Conservation (phyloP, 2,329 filamentous ascomycete species). For the Phaeosphaeriaceae sp. region DNA sequence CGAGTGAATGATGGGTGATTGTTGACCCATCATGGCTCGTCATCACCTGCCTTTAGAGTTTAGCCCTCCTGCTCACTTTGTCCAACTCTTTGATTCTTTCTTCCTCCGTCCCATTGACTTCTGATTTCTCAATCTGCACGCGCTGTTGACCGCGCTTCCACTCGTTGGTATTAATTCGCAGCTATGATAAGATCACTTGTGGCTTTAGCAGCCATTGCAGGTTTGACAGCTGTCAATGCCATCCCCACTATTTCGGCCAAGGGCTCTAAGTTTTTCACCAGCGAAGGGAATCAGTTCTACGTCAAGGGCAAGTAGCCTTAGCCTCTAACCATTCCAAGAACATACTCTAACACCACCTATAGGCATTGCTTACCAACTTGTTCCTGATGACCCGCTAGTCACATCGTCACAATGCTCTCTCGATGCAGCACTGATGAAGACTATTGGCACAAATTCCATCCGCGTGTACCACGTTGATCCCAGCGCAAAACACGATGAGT, state of each 20-base stretch:
- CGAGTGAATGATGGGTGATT: neutral
- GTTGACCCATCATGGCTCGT: neutral
- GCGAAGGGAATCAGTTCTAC: conserved; percentile 81
- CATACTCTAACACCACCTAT: conserved; percentile 16
- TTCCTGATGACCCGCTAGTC: conserved; percentile 75
- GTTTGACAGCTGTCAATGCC: conserved; percentile 49
- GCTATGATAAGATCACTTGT: conserved; percentile 14
- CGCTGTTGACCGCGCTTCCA: neutral
- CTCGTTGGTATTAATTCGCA: neutral
- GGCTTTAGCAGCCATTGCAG: conserved; percentile 26
- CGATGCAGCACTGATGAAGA: conserved; percentile 79
- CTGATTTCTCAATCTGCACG: too few species aligned
- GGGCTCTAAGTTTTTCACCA: conserved; percentile 85
- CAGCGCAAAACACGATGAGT: conserved; percentile 71
- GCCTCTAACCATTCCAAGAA: neutral
- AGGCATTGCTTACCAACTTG: conserved; percentile 76
- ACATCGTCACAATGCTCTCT: conserved; percentile 76
- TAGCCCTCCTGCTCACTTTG: neutral
- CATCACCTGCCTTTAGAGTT: neutral
- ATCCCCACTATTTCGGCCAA: conserved; percentile 65
- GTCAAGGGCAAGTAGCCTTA: conserved; percentile 68
- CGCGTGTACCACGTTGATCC: conserved; percentile 88
- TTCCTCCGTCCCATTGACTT: too few species aligned
- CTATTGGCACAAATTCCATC: conserved; percentile 81
- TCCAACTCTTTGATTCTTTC: neutral